Evolutionary conservation across 129 eudicot genomes (phyloP).

Genomic region (Kitagawia praeruptora): DNA sequence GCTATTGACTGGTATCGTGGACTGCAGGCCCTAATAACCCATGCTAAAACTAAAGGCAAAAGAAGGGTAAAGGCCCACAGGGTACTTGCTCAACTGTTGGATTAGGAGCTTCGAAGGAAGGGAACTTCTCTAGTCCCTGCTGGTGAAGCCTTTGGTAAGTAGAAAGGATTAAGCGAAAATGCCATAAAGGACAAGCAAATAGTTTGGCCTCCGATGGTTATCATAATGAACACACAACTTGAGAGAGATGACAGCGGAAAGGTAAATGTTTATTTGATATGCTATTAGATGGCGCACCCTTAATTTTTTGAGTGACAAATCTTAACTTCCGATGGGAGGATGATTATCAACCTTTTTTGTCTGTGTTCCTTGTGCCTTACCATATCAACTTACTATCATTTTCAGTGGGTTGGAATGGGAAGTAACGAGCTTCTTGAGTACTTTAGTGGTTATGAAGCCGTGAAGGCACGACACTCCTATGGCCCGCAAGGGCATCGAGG

Average conservation of each 20-base stretch:
- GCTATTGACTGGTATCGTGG: slow-evolving; percentile 85
- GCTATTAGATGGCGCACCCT: not conserved
- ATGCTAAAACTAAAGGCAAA: slow-evolving; percentile 72
- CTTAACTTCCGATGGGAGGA: not conserved
- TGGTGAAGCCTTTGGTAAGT: slow-evolving; percentile 63
- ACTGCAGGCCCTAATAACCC: slow-evolving; percentile 56
- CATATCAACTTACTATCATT: no score
- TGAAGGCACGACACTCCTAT: no score
- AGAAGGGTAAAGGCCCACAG: slow-evolving; percentile 69
- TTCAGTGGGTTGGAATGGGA: no score
- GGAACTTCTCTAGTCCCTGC: not conserved
- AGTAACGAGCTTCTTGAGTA: no score
- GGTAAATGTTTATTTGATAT: slow-evolving; percentile 24
- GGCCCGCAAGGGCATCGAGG: slow-evolving; percentile 54
- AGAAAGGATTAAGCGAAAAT: slow-evolving; percentile 17
- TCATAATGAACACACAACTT: slow-evolving; percentile 65
- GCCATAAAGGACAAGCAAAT: slow-evolving; percentile 33
- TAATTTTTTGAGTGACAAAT: not conserved
- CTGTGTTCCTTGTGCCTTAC: no score
- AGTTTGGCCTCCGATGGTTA: slow-evolving; percentile 55
- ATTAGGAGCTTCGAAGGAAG: slow-evolving; percentile 55
- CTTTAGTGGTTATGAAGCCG: no score
- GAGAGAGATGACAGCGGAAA: slow-evolving; percentile 70
- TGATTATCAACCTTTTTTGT: no score
- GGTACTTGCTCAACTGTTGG: slow-evolving; percentile 55